These are phyloP conservation scores for Juncus effusus DNA, from an alignment of 176 grass and related monocot species.

Conservation along the genomic window DNA sequence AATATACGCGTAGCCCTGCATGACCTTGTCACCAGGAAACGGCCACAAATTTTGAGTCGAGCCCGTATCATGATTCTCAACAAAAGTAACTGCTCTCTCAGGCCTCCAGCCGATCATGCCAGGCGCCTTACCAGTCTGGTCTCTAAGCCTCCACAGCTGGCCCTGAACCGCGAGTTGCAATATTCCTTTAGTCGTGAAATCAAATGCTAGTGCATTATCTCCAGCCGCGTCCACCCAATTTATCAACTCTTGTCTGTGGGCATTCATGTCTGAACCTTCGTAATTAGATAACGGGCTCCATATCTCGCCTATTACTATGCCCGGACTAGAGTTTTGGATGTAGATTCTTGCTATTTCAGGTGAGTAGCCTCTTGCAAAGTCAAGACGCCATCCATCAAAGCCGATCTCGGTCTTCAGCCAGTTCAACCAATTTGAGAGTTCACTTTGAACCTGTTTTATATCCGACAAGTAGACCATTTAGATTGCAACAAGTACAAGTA, in stretches of 20 bases:
- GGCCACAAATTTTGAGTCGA: constrained; percentile 75
- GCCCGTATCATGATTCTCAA: constrained; percentile 86
- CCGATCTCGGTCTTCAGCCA: constrained; percentile 78
- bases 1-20: constrained; percentile 95
- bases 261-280: constrained; percentile 37
- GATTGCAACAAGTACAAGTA: not conserved
- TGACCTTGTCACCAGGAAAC: constrained; percentile 71
- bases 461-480: not conserved
- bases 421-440: constrained; percentile 68
- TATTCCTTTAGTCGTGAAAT: constrained; percentile 76
- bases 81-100: constrained; percentile 67
- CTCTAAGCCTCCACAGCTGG: constrained; percentile 49
- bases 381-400: constrained; percentile 77
- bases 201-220: constrained; percentile 41
- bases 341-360: constrained; percentile 60
- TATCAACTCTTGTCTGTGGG: constrained; percentile 65
- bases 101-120: constrained; percentile 68
- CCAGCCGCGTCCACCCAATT: constrained; percentile 52
- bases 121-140: constrained; percentile 46
- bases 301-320: constrained; percentile 64
- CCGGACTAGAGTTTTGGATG: constrained; percentile 43
- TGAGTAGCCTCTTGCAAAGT: constrained; percentile 73
- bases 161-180: constrained; percentile 65
- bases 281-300: constrained; percentile 49
- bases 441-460: constrained; percentile 41